Conservation (phyloP, 176 grass and related monocot species). For the Eleusine coracana region DNA sequence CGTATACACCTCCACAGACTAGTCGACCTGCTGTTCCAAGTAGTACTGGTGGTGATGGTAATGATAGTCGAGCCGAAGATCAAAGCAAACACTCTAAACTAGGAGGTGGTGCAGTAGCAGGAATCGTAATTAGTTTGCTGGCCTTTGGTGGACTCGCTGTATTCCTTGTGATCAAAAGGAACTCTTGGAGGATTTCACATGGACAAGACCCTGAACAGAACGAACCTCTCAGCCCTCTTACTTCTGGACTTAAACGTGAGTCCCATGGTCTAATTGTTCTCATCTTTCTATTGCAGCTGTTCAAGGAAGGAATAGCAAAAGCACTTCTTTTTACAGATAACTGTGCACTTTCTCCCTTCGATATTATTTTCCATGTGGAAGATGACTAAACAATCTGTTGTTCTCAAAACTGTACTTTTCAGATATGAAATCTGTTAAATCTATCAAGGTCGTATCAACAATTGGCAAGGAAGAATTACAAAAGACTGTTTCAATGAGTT, state of each 20-base stretch:
- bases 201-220: constrained; percentile 57
- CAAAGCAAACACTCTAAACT: constrained; percentile 57
- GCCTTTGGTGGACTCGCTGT: constrained; percentile 50
- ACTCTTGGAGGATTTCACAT: constrained; percentile 45
- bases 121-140: constrained; percentile 87
- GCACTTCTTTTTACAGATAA: constrained; percentile 2
- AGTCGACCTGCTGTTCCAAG: constrained; percentile 31
- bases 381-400: neutral
- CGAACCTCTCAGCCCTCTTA: constrained; percentile 71
- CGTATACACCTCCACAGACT: constrained; percentile 36
- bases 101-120: constrained; percentile 71
- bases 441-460: constrained; percentile 61
- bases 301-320: neutral
- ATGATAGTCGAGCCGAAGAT: constrained; percentile 16
- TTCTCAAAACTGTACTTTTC: constrained; percentile 41
- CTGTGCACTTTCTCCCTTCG: constrained; percentile 1
- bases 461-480: constrained; percentile 53
- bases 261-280: neutral
- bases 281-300: neutral
- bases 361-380: constrained; percentile 18
- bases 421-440: constrained; percentile 74
- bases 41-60: constrained; percentile 22
- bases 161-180: constrained; percentile 73
- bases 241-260: constrained; percentile 61
- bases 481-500: constrained; percentile 68